Base-by-base conservation (phyloP, 1,139 yeast species). In the Hansenula sp. region DNA sequence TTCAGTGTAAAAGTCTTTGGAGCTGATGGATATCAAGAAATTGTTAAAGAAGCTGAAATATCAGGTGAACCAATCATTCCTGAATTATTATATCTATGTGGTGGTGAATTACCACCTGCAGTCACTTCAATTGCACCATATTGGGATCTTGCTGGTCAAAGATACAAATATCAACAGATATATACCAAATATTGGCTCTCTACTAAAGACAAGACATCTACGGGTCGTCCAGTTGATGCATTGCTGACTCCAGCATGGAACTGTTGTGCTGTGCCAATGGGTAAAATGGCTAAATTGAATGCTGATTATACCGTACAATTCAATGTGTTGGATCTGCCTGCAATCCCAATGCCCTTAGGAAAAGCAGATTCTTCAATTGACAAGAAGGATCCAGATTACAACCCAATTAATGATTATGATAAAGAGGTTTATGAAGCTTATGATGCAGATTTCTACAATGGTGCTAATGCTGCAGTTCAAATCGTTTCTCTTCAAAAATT, bases 71-170 rank as follows among this genome's bases (percentile, higher is more conserved):
- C 45, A 42, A 45, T 41, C 45, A 48, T 43, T 39, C 36, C 42
- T 34, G 52, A 52, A 37, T 54, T 51, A 37, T 43, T 55, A 34
- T 54, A 44, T 24, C 45, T 50, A 30, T 60, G 55, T 22, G 44
- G 44, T 21, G 48, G 44, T 8, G n/a, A n/a, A 6, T 11, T 13
- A 8, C 29, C 22, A 2, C 4, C 10, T 8, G 17, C 22, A 13
- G 20, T 34, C n/a, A 13, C 12, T 14, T 27, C 30, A 20, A 14
- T 21, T 14, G 26, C n/a, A 11, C 12, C 18, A 6, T 34, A 34
- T 28, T 34, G 37, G 37, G 20, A 27, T 3, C 27, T 34, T 2
- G 32, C n/a, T 11, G 37, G 27, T 14, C 14, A 27, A 20, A 27
- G 28, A 11, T 34, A 34, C 14, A 27, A 34, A 16, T 34, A 27